Evolutionary conservation across 345 rosid species (phyloP).

Genomic region (Ricinus communis): DNA sequence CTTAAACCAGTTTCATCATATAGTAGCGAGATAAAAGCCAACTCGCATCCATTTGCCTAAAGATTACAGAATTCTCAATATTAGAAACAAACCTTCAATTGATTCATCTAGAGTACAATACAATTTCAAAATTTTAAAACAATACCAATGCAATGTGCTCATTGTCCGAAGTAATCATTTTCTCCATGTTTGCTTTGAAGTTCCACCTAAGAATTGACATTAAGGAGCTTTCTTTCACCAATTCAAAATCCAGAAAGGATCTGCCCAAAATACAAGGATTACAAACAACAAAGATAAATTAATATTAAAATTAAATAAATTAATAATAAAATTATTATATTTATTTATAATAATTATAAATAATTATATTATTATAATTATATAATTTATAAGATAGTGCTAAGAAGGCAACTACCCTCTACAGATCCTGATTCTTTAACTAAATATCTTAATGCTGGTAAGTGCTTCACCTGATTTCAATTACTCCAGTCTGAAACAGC

Average conservation of each 20-base stretch:
- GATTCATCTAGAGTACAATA: not conserved
- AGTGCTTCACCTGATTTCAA: slow-evolving; percentile 29
- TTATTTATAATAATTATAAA: no score
- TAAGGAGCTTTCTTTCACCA: slow-evolving; percentile 67
- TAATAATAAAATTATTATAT: no score
- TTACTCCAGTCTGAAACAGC: slow-evolving; percentile 26
- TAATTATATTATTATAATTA: no score
- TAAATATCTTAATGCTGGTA: no score
- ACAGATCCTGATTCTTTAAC: not conserved
- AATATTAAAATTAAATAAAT: no score
- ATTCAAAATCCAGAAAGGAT: slow-evolving; percentile 69
- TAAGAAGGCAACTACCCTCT: not conserved
- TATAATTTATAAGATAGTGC: no score
- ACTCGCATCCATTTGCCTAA: slow-evolving; percentile 73
- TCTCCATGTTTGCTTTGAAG: slow-evolving; percentile 67
- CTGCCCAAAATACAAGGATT: slow-evolving; percentile 41
- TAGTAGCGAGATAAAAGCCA: slow-evolving; percentile 61
- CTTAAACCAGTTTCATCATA: slow-evolving; percentile 60
- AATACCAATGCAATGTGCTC: slow-evolving; percentile 69
- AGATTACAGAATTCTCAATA: slow-evolving; percentile 10
- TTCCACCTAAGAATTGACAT: slow-evolving; percentile 75
- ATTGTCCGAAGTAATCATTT: slow-evolving; percentile 53
- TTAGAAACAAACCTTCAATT: slow-evolving; percentile 4
- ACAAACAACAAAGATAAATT: not conserved
- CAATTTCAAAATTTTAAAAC: slow-evolving; percentile 1